Conservation (phyloP, 1,139 yeast species). For the Pichiaceae sp. region DNA sequence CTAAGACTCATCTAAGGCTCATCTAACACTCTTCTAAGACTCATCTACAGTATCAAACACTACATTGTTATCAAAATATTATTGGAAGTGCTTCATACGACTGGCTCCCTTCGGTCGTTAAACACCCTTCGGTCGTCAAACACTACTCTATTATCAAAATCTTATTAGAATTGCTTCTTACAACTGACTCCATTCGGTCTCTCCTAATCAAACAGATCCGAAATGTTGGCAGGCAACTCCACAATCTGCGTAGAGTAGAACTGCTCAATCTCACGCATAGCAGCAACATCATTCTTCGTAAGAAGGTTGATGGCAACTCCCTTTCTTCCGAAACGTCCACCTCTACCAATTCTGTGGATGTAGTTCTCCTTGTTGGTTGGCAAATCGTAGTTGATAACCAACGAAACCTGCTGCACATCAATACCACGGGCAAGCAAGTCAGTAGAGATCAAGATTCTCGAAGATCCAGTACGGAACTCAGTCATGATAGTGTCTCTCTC, state of each 20-base stretch:
- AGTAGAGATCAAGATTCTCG: conserved; percentile 93
- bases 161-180: no score
- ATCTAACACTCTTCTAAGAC: no score
- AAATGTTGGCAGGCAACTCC: conserved; percentile 95
- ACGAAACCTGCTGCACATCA: conserved; percentile 97
- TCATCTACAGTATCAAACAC: no score
- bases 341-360: conserved; percentile 99
- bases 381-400: conserved; percentile 95
- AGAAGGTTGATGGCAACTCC: conserved; percentile 99
- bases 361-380: conserved; percentile 98
- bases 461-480: conserved; percentile 97
- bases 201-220: conserved; percentile 68
- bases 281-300: conserved; percentile 82
- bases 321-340: conserved; percentile 99
- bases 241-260: conserved; percentile 97
- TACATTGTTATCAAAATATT: no score
- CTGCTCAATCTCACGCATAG: conserved; percentile 95
- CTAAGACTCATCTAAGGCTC: no score
- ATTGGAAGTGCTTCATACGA: no score
- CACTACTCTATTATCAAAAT: no score
- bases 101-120: no score
- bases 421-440: conserved; percentile 99
- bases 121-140: no score
- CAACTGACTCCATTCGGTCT: no score
- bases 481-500: conserved; percentile 98